These are phyloP conservation scores for Naganishia onofrii DNA, from an alignment of 768 basidiomycete species.

Conservation along the genomic window DNA sequence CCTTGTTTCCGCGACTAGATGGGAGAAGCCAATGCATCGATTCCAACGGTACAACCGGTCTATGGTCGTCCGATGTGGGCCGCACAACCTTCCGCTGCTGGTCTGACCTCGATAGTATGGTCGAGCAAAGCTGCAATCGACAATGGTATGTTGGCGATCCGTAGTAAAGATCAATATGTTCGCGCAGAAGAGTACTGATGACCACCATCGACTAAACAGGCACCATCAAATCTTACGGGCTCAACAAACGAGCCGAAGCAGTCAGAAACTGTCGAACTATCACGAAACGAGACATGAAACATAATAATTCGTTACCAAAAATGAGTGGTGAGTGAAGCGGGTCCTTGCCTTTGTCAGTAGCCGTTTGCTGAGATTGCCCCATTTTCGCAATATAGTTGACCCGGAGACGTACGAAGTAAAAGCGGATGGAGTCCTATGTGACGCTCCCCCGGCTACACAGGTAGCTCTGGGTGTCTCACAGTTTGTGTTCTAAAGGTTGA, in stretches of 20 bases:
- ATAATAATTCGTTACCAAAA: conserved; percentile 74
- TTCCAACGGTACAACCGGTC: conserved; percentile 90
- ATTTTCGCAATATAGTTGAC: conserved; percentile 60
- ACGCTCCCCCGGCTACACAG: conserved; percentile 68
- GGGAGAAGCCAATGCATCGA: conserved; percentile 95
- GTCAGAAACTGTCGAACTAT: conserved; percentile 74
- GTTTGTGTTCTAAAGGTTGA: conserved; percentile 67
- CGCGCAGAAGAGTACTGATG: too few relatives aligned
- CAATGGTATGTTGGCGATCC: conserved; percentile 54
- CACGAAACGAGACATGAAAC: conserved; percentile 88
- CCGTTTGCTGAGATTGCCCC: neutral
- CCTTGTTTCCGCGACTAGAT: conserved; percentile 58
- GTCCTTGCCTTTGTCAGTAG: neutral
- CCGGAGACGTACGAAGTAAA: conserved; percentile 85
- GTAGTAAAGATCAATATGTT: too few relatives aligned
- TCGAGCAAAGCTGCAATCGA: conserved; percentile 72
- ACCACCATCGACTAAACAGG: conserved; percentile 51
- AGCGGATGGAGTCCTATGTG: conserved; percentile 73
- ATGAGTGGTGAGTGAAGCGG: conserved; percentile 59
- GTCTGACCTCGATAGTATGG: conserved; percentile 79
- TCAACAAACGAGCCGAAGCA: conserved; percentile 70
- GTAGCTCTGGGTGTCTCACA: conserved; percentile 71
- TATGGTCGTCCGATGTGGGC: conserved; percentile 93
- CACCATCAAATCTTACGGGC: conserved; percentile 63
- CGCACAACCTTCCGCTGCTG: conserved; percentile 69